Evolutionary conservation across 345 rosid species (phyloP).

Genomic region (Nephelium lappaceum): DNA sequence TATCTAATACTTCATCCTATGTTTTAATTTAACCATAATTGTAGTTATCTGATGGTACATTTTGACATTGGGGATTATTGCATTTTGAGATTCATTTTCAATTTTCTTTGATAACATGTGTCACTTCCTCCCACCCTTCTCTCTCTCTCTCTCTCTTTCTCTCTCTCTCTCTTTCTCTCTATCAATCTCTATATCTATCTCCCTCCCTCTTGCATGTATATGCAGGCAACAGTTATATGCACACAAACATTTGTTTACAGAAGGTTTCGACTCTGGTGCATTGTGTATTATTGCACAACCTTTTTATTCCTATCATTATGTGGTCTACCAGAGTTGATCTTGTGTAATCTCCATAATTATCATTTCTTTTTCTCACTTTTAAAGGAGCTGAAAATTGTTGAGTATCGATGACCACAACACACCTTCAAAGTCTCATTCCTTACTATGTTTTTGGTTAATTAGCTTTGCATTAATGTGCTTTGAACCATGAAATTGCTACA

Average conservation of each 20-base stretch:
- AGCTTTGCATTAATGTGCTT: constrained; percentile 6
- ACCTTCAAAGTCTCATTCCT: background rate
- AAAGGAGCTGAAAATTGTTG: background rate
- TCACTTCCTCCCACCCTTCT: background rate
- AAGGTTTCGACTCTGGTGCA: background rate
- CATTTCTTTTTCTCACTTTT: background rate
- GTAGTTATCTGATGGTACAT: background rate
- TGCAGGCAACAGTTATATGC: background rate
- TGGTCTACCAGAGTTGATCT: background rate
- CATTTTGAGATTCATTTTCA: background rate
- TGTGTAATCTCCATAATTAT: background rate
- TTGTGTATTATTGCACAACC: background rate
- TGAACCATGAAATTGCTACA: background rate
- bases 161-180: background rate
- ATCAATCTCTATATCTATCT: background rate
- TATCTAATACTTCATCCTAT: background rate
- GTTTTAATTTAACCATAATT: background rate
- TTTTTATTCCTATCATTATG: background rate
- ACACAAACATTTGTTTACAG: background rate
- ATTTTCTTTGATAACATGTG: background rate
- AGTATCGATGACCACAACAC: background rate
- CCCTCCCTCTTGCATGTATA: background rate
- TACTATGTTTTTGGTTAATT: background rate
- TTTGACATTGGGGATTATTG: background rate
- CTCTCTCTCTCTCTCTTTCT: background rate